A percentile compares a stretch with the other conserved stretches of the same genome.
Conservation (phyloP, 2,329 filamentous ascomycete genomes). For the Neonectria neomacrospora region DNA sequence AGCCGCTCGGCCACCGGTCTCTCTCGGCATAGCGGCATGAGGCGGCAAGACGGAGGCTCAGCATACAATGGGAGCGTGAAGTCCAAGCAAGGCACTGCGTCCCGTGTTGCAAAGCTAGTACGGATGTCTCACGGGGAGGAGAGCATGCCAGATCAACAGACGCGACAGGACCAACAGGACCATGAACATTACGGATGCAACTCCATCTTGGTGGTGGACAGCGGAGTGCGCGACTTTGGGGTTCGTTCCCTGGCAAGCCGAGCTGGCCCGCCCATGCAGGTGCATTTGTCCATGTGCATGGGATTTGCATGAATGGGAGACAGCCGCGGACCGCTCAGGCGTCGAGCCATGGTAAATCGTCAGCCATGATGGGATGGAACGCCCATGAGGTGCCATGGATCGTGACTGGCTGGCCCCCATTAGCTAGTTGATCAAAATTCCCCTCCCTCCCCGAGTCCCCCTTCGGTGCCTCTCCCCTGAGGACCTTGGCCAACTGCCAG, state of each 20-base stretch:
- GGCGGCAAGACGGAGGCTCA: neutral
- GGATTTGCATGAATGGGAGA: slow-evolving; percentile 20
- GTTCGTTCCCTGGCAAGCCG: slow-evolving; percentile 19
- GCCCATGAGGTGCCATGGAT: slow-evolving; percentile 27
- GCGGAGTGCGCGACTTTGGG: slow-evolving; percentile 22
- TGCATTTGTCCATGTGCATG: neutral
- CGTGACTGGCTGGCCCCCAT: slow-evolving; percentile 35
- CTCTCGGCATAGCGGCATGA: neutral
- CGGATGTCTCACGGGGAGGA: slow-evolving; percentile 34
- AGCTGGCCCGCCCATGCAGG: slow-evolving; percentile 29
- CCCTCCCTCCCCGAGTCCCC: slow-evolving; percentile 4
- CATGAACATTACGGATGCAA: slow-evolving; percentile 36
- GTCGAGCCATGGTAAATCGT: slow-evolving; percentile 35
- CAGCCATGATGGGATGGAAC: slow-evolving; percentile 31
- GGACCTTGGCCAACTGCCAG: neutral
- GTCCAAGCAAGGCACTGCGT: slow-evolving; percentile 2
- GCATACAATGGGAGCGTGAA: neutral
- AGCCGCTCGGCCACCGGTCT: slow-evolving; percentile 4
- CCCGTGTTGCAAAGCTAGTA: slow-evolving; percentile 1
- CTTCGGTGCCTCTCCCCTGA: slow-evolving; percentile 22
- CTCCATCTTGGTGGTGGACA: slow-evolving; percentile 12
- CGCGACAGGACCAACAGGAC: slow-evolving; percentile 35
- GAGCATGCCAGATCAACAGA: slow-evolving; percentile 31
- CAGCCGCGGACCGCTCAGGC: slow-evolving; percentile 29
- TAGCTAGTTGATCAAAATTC: slow-evolving; percentile 12